Evolutionary conservation across 495 filamentous ascomycete genomes (phyloP), one percentile per base, ranked within the genome.

Genomic region (Hyphodiscus hymeniophilus): DNA sequence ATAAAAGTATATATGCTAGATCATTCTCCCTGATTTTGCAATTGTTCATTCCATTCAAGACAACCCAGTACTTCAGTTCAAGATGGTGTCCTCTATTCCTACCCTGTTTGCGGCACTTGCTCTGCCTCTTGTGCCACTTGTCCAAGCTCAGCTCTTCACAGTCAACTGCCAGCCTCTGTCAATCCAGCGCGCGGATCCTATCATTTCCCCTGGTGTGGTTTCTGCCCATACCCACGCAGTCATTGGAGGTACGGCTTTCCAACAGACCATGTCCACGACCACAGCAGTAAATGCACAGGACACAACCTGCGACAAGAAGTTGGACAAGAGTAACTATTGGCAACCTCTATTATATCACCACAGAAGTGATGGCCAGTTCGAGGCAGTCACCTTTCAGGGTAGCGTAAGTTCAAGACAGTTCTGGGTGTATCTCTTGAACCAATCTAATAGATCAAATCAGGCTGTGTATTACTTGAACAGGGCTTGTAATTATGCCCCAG

Each of bases 161-260:
- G 48, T 55, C n/a, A 48, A 55, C 28, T 44, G 52, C 42, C 31
- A 20, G 11, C 35, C 22, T n/a, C 57, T 67, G 8, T 51, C 58
- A 5, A 39, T 66, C 33, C 78, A 80, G 54, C 72, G 81, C 36
- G 52, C 77, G 23, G 85, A 89, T 57, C 84, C 85, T 7, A 71
- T 87, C 48, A 61, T 80, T 20, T 58, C 59, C 35, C 80, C 79
- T 16, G 79, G 79, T 3, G 34, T 8, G 0, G 63, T 71, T 3
- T 70, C 79, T 3, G 59, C 58, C 28, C 83, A 88, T 64, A 69
- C 80, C 1, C 84, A 87, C 50, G 75, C 74, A 16, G 70, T 87
- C 47, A 67, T 74, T 53, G 84, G 84, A 16, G 80, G 80, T 43
- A 80, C 72, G 54, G 79, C 70, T 5, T 87, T 87, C 57, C 63